These are phyloP conservation scores for Daldinia decipiens DNA, from an alignment of 495 filamentous ascomycete species.

Conservation along the genomic window DNA sequence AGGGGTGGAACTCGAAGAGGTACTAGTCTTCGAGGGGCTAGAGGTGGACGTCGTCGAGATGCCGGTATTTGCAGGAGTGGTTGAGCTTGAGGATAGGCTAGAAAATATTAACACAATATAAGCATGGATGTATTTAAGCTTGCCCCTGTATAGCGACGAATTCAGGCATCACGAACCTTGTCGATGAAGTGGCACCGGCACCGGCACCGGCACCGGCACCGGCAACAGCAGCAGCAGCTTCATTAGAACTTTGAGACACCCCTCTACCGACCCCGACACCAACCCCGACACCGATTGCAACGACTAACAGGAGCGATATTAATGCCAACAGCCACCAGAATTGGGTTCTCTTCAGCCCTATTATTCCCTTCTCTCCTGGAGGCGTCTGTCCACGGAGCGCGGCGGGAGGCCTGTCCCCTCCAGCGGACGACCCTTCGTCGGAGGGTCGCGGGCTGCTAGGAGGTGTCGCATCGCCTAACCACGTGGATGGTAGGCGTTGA, in stretches of 20 bases:
- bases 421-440: slow-evolving; percentile 8
- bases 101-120: neutral
- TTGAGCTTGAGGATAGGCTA: slow-evolving; percentile 14
- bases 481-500: slow-evolving; percentile 40
- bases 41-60: slow-evolving; percentile 23
- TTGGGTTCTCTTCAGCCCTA: slow-evolving; percentile 41
- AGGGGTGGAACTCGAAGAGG: slow-evolving; percentile 26
- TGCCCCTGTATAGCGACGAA: neutral
- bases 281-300: slow-evolving; percentile 55
- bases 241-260: slow-evolving; percentile 6
- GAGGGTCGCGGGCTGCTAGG: slow-evolving; percentile 40
- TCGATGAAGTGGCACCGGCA: neutral
- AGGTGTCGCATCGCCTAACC: slow-evolving; percentile 47
- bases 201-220: neutral
- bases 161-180: slow-evolving; percentile 38
- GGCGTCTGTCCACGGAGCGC: slow-evolving; percentile 6
- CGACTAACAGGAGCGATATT: slow-evolving; percentile 45
- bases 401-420: neutral
- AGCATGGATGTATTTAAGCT: neutral
- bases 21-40: slow-evolving; percentile 25
- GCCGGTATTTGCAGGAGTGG: slow-evolving; percentile 7
- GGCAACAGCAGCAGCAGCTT: slow-evolving; percentile 12
- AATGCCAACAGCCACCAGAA: slow-evolving; percentile 48
- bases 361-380: slow-evolving; percentile 28
- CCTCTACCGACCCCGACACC: slow-evolving; percentile 47